Evolutionary conservation across 768 basidiomycete species (phyloP), one percentile per base, ranked within the genome.

Genomic region (Punctularia strigosozonata): DNA sequence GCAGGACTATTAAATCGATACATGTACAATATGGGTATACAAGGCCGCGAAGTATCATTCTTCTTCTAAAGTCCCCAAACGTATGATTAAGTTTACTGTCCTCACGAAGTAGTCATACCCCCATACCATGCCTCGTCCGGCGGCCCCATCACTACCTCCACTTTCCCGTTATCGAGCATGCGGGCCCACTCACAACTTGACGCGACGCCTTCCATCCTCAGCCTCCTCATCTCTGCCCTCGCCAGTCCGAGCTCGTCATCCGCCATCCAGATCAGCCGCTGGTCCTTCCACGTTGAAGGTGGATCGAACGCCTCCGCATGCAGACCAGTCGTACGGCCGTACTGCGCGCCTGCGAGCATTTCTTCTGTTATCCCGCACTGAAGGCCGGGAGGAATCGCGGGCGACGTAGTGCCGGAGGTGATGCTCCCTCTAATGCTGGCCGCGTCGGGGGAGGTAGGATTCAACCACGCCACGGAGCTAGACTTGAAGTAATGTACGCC

Each of bases 261-360:
- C 5, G 89, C 83, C 38, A 91, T 59, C 89, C 89, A 92, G 19
- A 91, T 61, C 4, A 73, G 67, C 43, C 78, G 64, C 56, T 88
- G 82, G 25, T 80, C 74, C 34, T 71, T 59, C 26, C 68, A 69
- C 22, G 76, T 68, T 19, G 86, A 84, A 14, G 89, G 89, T 45
- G 88, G 89, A 24, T 81, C 74, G 59, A 89, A 91, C 2, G n/a
- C n/a, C n/a, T n/a, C n/a, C n/a, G n/a, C n/a, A n/a, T n/a, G n/a
- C n/a, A n/a, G n/a, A n/a, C n/a, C n/a, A n/a, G n/a, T n/a, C n/a
- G n/a, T n/a, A n/a, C n/a, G n/a, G n/a, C n/a, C n/a, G n/a, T n/a
- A n/a, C n/a, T n/a, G n/a, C n/a, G n/a, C n/a, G n/a, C n/a, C n/a
- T n/a, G n/a, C n/a, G n/a, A n/a, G n/a, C n/a, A n/a, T n/a, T n/a